phyloP scores from a whole-genome alignment of 2,329 filamentous ascomycete genomes.

The Alternaria sp. region DNA sequence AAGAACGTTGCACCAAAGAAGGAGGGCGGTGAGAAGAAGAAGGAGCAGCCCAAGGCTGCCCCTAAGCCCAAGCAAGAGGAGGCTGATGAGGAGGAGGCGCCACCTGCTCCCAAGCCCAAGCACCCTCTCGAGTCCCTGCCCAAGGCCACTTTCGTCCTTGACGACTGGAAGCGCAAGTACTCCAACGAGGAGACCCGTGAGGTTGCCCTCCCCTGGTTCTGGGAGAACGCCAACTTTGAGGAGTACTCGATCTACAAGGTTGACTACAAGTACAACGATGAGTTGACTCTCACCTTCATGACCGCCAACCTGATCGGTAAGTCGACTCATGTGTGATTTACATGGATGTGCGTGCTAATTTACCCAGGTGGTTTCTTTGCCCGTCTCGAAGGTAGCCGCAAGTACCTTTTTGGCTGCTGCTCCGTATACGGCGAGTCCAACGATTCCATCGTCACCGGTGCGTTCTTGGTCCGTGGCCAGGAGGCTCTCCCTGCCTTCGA shows the following conservation, averaged over 20 bases:
- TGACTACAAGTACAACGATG: slow-evolving; percentile 99
- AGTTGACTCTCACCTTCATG: slow-evolving; percentile 98
- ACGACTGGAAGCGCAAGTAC: slow-evolving; percentile 99
- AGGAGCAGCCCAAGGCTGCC: slow-evolving; percentile 68
- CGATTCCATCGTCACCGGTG: slow-evolving; percentile 89
- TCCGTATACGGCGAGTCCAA: slow-evolving; percentile 91
- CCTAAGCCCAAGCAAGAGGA: slow-evolving; percentile 63
- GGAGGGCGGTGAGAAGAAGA: slow-evolving; percentile 73
- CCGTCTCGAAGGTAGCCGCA: slow-evolving; percentile 96
- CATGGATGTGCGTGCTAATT: slow-evolving; percentile 23
- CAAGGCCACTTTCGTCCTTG: slow-evolving; percentile 80
- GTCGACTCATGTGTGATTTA: slow-evolving; percentile 27
- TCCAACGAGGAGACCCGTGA: slow-evolving; percentile 90
- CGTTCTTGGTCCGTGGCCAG: slow-evolving; percentile 93
- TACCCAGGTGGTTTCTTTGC: slow-evolving; percentile 83
- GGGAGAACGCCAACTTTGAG: slow-evolving; percentile 91
- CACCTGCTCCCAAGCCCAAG: slow-evolving; percentile 85
- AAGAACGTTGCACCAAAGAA: slow-evolving; percentile 79
- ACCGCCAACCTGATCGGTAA: slow-evolving; percentile 92
- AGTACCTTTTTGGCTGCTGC: slow-evolving; percentile 92
- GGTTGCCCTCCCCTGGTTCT: slow-evolving; percentile 94
- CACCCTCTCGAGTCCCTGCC: slow-evolving; percentile 89
- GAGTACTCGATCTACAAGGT: slow-evolving; percentile 96
- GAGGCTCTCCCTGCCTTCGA: slow-evolving; percentile 88
- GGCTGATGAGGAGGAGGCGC: slow-evolving; percentile 68